Percentiles rank a stretch among this genome's conserved stretches.
phyloP scores from a whole-genome alignment of 768 basidiomycete genomes.

The Neoboletus subvelutipes region DNA sequence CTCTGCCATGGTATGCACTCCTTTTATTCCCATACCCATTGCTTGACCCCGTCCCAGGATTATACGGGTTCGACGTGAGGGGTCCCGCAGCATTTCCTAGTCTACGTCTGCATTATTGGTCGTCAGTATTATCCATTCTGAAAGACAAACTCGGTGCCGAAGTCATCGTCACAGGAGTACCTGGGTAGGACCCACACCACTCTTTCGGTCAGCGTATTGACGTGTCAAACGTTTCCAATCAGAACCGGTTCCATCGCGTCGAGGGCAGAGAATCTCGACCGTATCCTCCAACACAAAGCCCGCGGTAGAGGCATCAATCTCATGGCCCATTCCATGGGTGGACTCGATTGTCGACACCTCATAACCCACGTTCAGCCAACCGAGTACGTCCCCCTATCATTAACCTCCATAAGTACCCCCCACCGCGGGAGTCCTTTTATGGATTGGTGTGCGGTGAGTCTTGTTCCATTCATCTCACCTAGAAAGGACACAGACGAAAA shows the following conservation, averaged over 20 bases:
- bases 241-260: constrained; percentile 90
- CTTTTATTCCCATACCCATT: not conserved
- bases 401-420: constrained; percentile 90
- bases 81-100: constrained; percentile 82
- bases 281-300: constrained; percentile 62
- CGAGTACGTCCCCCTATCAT: constrained; percentile 81
- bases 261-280: constrained; percentile 74
- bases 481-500: constrained; percentile 14
- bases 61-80: constrained; percentile 93
- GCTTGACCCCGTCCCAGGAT: constrained; percentile 45
- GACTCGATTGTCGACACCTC: constrained; percentile 90
- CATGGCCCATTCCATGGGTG: constrained; percentile 97
- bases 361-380: constrained; percentile 82
- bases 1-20: constrained; percentile 80
- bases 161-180: constrained; percentile 94
- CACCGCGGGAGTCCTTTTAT: constrained; percentile 98
- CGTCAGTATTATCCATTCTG: constrained; percentile 78
- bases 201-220: not conserved
- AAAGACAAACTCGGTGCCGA: constrained; percentile 83
- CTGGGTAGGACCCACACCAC: constrained; percentile 56
- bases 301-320: constrained; percentile 85
- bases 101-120: constrained; percentile 92
- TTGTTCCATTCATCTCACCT: constrained; percentile 2
- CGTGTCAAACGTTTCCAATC: not conserved
- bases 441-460: constrained; percentile 92